Conservation (phyloP, 2,329 filamentous ascomycete species). For the Diplodia scrobiculata region DNA sequence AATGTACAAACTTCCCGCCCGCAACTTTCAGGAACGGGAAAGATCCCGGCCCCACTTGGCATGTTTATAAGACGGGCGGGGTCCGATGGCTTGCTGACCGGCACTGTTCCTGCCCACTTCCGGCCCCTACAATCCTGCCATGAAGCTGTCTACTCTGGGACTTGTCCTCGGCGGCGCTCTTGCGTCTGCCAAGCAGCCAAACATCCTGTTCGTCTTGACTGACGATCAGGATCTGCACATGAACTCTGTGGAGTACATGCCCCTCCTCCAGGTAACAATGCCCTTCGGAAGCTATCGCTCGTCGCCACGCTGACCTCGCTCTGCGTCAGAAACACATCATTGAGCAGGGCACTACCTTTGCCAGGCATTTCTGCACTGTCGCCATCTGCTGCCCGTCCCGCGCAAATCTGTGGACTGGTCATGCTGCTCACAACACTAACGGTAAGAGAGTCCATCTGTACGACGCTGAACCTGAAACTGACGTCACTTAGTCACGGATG, state of each 20-base stretch:
- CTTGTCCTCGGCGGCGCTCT: conserved; percentile 22
- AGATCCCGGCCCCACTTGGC: not conserved
- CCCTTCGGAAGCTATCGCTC: not conserved
- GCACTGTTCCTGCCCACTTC: not conserved
- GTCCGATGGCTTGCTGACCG: not conserved
- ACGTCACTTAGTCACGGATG: conserved; percentile 54
- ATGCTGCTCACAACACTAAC: conserved; percentile 70
- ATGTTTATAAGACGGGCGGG: conserved; percentile 1
- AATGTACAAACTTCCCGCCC: not conserved
- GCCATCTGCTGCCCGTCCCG: conserved; percentile 69
- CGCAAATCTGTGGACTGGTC: conserved; percentile 66
- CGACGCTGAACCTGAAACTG: not conserved
- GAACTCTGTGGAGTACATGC: conserved; percentile 64
- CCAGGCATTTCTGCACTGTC: conserved; percentile 67
- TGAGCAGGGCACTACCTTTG: conserved; percentile 61
- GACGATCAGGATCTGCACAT: conserved; percentile 69
- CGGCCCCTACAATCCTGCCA: not conserved
- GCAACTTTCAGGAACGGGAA: not conserved
- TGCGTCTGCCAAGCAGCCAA: conserved; percentile 39
- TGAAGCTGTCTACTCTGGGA: conserved; percentile 11
- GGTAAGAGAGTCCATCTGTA: conserved; percentile 34
- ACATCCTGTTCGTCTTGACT: conserved; percentile 68
- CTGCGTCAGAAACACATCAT: conserved; percentile 54
- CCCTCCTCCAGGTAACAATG: conserved; percentile 48
- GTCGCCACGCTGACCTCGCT: not conserved